Evolutionary conservation across 805 yeast genomes (phyloP).

Genomic region (Lipomyces yamanashiensis): DNA sequence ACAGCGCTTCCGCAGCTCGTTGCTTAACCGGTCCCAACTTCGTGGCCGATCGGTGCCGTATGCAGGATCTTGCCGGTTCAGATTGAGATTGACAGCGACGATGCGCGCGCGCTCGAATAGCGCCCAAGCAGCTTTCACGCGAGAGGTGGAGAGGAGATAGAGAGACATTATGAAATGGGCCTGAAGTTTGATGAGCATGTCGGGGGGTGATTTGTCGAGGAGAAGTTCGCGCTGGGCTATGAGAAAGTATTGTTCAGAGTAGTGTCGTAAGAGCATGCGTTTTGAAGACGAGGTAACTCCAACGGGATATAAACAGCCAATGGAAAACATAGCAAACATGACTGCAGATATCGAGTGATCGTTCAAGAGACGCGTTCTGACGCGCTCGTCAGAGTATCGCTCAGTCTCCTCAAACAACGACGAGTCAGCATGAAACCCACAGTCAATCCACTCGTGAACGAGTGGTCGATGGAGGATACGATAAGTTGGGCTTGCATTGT

Average conservation of each 20-base stretch:
- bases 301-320: conserved; percentile 30
- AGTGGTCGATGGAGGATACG: conserved; percentile 30
- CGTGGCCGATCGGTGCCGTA: conserved; percentile 1
- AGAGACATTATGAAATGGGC: conserved; percentile 29
- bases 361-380: conserved; percentile 13
- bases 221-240: conserved; percentile 29
- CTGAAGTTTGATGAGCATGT: conserved; percentile 22
- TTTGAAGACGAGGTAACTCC: conserved; percentile 4
- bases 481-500: conserved; percentile 32
- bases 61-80: conserved; percentile 21
- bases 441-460: conserved; percentile 29
- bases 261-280: conserved; percentile 13
- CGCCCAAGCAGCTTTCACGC: conserved; percentile 32
- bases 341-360: conserved; percentile 25
- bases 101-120: conserved; percentile 17
- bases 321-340: conserved; percentile 28
- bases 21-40: conserved; percentile 9
- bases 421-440: conserved; percentile 29
- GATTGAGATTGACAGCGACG: conserved; percentile 23
- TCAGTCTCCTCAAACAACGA: conserved; percentile 6
- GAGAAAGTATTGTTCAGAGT: conserved; percentile 17
- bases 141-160: conserved; percentile 24
- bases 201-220: conserved; percentile 7
- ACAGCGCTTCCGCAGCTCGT: conserved; percentile 26
- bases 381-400: not conserved